Base-by-base conservation (phyloP, 2,329 filamentous ascomycete genomes). In the Microcyclospora tardicrescens region DNA sequence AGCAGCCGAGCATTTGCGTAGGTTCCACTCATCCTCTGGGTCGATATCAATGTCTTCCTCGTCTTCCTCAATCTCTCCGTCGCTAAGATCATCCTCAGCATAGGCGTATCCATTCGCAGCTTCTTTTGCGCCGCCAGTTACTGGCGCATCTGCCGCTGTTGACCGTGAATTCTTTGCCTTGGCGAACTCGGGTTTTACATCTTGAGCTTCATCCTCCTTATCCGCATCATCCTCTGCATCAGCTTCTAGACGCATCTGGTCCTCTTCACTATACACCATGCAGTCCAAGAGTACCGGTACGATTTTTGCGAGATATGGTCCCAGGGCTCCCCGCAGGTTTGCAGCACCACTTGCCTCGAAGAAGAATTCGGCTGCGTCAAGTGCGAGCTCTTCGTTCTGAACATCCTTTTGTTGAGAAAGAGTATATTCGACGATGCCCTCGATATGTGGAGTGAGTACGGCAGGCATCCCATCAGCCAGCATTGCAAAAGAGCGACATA, bases 321-420 rank as follows among this genome's bases (percentile, higher is more conserved):
- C 77, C 34, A 98, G 68, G 1, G 77, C 73, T 48, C 77, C 72
- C 66, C 84, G 85, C 38, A 96, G 66, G 42, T 81, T 75, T 32
- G 83, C 75, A 56, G 94, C 84, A 58, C 95, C 91, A 43, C 86
- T 87, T 14, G 93, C 79, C 30, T 85, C 85, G 33, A 98, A 75
- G 86, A 93, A 98, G 57, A 98, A 98, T 60, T 98, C 91, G 5
- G 91, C 86, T 8, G 91, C 91, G 58, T 98, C 91, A 48, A 93
- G 79, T 29, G 89, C 86, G 42, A 98, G 69, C 32, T 96, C 86
- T 39, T 87, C 80, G 48, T 96, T 87, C 16, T 87, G 79, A 16
- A 65, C 63, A 46, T 79, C 81, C 59, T 81, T 77, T 60, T 98
- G 91, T 59, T 98, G 91, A 24, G 77, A 70, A 42, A 96, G 75